Percentiles rank a stretch among this genome's conserved stretches.
These are phyloP conservation scores for Eimeria acervulina DNA, from an alignment of 169 alveolate genomes.

Conservation along the genomic window DNA sequence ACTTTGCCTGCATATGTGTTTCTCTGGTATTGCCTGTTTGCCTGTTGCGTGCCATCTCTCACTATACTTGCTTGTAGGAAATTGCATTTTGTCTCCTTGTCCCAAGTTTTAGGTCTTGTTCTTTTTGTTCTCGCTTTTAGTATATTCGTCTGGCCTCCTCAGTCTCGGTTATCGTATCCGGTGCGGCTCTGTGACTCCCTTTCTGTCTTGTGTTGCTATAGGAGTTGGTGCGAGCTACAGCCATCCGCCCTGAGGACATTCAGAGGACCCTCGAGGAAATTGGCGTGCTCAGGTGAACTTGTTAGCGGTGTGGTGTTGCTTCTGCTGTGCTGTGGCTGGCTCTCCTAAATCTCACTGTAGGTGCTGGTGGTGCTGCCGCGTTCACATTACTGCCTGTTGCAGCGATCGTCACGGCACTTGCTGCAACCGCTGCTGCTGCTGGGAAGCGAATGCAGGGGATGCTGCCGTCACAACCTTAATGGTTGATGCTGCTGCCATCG, in stretches of 20 bases:
- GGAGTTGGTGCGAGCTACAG: slow-evolving; percentile 82
- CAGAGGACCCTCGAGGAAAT: slow-evolving; percentile 81
- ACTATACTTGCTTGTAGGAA: background rate
- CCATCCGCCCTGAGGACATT: slow-evolving; percentile 82
- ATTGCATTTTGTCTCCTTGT: background rate
- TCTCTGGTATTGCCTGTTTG: background rate
- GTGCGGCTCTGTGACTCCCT: background rate
- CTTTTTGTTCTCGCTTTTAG: background rate
- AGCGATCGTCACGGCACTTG: background rate
- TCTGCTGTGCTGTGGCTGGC: background rate
- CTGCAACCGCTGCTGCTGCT: background rate
- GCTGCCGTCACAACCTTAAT: background rate
- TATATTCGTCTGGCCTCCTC: background rate
- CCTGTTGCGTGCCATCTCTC: background rate
- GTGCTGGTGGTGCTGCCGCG: background rate
- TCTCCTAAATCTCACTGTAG: background rate
- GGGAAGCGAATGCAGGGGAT: background rate
- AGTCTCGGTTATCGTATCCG: background rate
- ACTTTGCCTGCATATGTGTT: background rate
- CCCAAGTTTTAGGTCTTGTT: background rate
- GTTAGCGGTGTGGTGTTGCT: background rate
- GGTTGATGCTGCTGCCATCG: background rate
- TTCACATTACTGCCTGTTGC: background rate
- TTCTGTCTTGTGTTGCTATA: background rate
- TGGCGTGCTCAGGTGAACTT: slow-evolving; percentile 81